Base-by-base conservation (phyloP, 1,284 basidiomycete genomes). In the Singerocomus inundabilis region DNA sequence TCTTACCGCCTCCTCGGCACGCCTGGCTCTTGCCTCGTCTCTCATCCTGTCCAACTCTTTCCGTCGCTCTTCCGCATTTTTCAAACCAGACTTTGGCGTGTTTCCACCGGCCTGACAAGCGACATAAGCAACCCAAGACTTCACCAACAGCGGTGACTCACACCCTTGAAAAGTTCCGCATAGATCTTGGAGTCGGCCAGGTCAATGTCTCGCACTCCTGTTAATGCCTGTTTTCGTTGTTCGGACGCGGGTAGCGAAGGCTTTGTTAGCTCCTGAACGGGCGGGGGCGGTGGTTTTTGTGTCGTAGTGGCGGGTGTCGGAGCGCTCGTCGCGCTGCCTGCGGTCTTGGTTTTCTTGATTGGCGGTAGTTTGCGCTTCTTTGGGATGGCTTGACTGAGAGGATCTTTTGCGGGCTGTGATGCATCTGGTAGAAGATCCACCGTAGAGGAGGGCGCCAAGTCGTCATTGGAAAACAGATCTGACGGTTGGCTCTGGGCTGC, bases 291-390 rank as follows among this genome's bases (percentile, higher is more conserved):
- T 15, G 64, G 59, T 38, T 69, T 60, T 18, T 66, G 61, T 5
- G 70, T 56, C 9, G 71, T 59, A 10, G 66, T 39, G 8, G 68
- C 44, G 6, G 69, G 59, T 2, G 73, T 60, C 1, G 64, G 29
- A 30, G 64, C 54, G 9, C 66, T 56, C 1, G 66, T 32, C 26
- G 53, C 25, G 13, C 57, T 36, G 0, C 38, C 21, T 16, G 57
- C 52, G 5, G 65, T 56, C 63, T 87, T 88, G 60, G 77, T 85
- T 70, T 89, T 89, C 73, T 81, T 88, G 54, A 89, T 89, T 8
- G 79, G 71, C 3, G 87, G 87, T 12, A 87, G 71, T 59, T 86
- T 88, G 44, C 72, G 76, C 59, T 84, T 85, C 71, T 83, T 84
- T 7, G 70, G 66, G 12, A 65, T 57, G 15, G 70, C 50, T 26